phyloP scores from a whole-genome alignment of 352 stramenopile species.

The Globisporangium cystogenes region DNA sequence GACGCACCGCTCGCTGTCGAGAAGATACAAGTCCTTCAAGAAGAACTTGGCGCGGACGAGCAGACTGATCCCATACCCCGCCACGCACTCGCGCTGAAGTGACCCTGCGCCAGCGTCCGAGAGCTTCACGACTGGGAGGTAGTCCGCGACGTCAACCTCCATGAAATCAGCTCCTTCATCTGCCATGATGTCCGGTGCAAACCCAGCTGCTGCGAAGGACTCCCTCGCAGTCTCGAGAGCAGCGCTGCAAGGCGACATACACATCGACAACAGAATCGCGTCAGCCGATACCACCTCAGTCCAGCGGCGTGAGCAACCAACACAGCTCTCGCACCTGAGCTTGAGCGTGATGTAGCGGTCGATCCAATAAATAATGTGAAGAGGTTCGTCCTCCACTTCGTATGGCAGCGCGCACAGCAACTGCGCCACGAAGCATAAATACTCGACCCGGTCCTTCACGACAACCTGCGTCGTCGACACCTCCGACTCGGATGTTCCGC shows the following conservation, averaged over 20 bases:
- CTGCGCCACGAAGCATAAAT: conserved; percentile 70
- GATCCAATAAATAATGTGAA: conserved; percentile 86
- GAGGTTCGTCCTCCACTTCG: conserved; percentile 74
- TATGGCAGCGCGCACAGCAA: conserved; percentile 70
- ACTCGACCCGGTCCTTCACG: conserved; percentile 36
- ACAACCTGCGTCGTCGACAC: neutral
- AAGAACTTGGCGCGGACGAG: conserved; percentile 71
- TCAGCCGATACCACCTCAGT: no score
- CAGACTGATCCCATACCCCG: conserved; percentile 57
- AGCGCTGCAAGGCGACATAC: conserved; percentile 20
- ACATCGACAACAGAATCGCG: neutral
- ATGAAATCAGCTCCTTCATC: conserved; percentile 46
- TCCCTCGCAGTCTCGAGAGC: conserved; percentile 52
- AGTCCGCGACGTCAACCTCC: conserved; percentile 29
- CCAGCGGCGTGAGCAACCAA: neutral
- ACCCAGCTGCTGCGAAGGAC: conserved; percentile 29
- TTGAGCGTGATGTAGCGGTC: conserved; percentile 79
- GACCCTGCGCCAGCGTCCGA: conserved; percentile 4
- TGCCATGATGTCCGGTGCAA: conserved; percentile 29
- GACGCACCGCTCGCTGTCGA: conserved; percentile 78
- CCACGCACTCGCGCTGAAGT: conserved; percentile 17
- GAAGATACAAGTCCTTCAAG: conserved; percentile 57
- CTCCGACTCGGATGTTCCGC: conserved; percentile 5
- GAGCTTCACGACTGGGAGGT: conserved; percentile 15
- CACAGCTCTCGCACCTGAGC: conserved; percentile 45